Conservation (phyloP, 2,329 filamentous ascomycete species). For the Aspergillus udagawae region DNA sequence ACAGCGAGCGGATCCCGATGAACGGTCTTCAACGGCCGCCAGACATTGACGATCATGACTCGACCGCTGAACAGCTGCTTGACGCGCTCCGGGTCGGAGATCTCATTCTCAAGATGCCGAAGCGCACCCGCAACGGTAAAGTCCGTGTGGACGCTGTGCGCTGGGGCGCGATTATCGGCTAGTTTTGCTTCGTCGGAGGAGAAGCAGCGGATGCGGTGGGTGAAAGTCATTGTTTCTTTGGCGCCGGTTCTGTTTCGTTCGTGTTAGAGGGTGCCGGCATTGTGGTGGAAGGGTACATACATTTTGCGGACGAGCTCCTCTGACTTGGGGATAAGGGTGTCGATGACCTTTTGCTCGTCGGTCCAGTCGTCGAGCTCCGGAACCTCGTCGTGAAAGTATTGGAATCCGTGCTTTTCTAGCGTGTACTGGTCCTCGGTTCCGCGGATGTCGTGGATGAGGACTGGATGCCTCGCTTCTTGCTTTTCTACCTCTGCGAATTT, state of each 20-base stretch:
- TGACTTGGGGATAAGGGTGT: neutral
- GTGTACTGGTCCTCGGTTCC: neutral
- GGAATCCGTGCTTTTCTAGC: neutral
- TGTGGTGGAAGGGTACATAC: neutral
- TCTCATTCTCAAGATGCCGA: neutral
- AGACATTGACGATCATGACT: slow-evolving; percentile 19
- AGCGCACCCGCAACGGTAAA: neutral
- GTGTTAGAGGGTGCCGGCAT: too few species aligned
- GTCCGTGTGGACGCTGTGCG: neutral
- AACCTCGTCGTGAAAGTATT: neutral
- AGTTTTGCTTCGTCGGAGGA: neutral
- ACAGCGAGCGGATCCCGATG: slow-evolving; percentile 19
- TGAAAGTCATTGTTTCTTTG: neutral
- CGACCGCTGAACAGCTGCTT: slow-evolving; percentile 8
- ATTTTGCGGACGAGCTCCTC: neutral
- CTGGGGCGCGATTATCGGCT: neutral
- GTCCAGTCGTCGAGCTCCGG: neutral
- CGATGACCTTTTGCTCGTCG: neutral
- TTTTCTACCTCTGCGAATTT: neutral
- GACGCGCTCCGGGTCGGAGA: neutral
- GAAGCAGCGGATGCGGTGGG: neutral
- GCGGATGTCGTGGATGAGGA: neutral
- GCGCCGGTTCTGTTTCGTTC: neutral
- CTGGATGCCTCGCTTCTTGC: neutral
- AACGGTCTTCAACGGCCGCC: slow-evolving; percentile 21